phyloP scores from a whole-genome alignment of 768 basidiomycete genomes.

The Suillus brevipes region DNA sequence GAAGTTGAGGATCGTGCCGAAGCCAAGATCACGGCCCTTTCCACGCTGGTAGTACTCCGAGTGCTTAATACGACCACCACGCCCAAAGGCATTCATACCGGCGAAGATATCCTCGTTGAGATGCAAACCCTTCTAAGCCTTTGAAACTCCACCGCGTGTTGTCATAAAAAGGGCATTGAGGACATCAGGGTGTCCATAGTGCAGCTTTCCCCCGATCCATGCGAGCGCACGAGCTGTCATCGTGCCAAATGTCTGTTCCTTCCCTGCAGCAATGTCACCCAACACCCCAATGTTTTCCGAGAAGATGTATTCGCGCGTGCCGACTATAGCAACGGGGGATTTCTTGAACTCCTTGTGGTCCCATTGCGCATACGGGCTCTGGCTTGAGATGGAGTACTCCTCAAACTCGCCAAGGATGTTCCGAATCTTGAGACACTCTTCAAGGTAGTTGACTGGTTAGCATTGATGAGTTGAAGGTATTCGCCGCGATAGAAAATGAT shows the following conservation, averaged over 20 bases:
- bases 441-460: slow-evolving; percentile 97
- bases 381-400: slow-evolving; percentile 84
- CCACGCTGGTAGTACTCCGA: slow-evolving; percentile 99
- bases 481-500: slow-evolving; percentile 99
- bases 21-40: slow-evolving; percentile 98
- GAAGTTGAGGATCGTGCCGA: slow-evolving; percentile 99
- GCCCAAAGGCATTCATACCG: slow-evolving; percentile 98
- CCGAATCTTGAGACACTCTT: no score
- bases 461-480: slow-evolving; percentile 98
- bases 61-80: slow-evolving; percentile 98
- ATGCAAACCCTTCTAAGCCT: slow-evolving; percentile 98
- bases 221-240: slow-evolving; percentile 93
- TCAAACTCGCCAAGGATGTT: no score
- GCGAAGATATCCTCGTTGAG: slow-evolving; percentile 99
- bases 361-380: slow-evolving; percentile 96
- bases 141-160: slow-evolving; percentile 97
- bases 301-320: slow-evolving; percentile 99
- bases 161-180: slow-evolving; percentile 97
- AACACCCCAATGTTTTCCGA: slow-evolving; percentile 99
- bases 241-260: slow-evolving; percentile 99
- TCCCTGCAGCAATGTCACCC: slow-evolving; percentile 98
- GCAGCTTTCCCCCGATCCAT: slow-evolving; percentile 97
- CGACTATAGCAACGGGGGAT: slow-evolving; percentile 94
- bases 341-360: slow-evolving; percentile 91
- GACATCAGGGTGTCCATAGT: slow-evolving; percentile 99